Evolutionary conservation across 106 monocot genomes (phyloP).

Genomic region (Dendrobium chrysotoxum): DNA sequence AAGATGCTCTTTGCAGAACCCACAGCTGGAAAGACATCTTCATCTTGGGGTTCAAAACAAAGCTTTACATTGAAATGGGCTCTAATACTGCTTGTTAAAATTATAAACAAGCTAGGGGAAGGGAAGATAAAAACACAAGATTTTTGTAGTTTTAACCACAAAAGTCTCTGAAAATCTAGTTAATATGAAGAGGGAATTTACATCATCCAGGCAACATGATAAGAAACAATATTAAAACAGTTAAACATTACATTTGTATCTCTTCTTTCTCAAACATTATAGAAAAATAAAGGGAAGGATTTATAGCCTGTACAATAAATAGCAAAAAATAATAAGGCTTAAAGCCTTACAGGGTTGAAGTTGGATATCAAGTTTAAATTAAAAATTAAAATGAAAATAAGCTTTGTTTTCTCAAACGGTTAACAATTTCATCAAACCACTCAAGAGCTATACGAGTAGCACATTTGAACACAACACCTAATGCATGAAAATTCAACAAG

Average conservation of each 20-base stretch:
- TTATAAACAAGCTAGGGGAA: too few species aligned
- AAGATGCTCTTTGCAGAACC: too few species aligned
- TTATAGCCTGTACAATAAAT: background rate
- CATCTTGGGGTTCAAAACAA: too few species aligned
- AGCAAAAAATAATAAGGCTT: background rate
- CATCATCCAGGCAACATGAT: background rate
- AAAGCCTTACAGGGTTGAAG: background rate
- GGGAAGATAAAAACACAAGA: too few species aligned
- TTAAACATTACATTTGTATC: background rate
- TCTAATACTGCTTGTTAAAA: too few species aligned
- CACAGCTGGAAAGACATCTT: too few species aligned
- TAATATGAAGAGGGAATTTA: too few species aligned
- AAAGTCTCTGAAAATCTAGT: too few species aligned
- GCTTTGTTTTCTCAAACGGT: background rate
- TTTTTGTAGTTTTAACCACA: too few species aligned
- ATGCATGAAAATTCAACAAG: background rate
- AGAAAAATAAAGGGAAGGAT: background rate
- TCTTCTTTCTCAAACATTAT: background rate
- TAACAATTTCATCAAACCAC: background rate
- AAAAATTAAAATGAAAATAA: background rate
- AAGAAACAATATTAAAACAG: background rate
- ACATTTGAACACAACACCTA: background rate
- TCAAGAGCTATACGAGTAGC: background rate
- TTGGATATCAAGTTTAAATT: background rate
- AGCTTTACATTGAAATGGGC: too few species aligned